Evolutionary conservation across 768 basidiomycete genomes (phyloP).

Genomic region (Pholiota conissans): DNA sequence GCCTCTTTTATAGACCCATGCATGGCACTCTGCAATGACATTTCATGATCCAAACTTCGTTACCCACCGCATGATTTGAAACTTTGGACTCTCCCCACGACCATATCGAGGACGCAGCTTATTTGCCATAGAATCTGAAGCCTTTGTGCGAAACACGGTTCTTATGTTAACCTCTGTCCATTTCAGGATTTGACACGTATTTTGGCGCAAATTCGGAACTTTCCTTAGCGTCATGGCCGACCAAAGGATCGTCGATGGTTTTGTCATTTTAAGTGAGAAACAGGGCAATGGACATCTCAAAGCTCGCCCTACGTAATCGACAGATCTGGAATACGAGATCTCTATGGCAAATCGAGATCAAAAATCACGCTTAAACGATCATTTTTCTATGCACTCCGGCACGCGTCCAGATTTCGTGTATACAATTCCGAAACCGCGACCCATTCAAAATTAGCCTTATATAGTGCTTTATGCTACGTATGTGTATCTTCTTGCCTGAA

Average conservation of each 20-base stretch:
- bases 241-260: constrained; percentile 10
- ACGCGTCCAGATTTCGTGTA: neutral
- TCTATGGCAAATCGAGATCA: constrained; percentile 16
- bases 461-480: neutral
- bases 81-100: constrained; percentile 15
- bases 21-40: constrained; percentile 8
- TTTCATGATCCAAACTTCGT: constrained; percentile 14
- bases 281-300: constrained; percentile 4
- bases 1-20: constrained; percentile 22
- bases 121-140: constrained; percentile 3
- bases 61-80: constrained; percentile 20
- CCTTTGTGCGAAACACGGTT: constrained; percentile 7
- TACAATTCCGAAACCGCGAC: neutral
- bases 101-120: constrained; percentile 4
- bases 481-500: neutral
- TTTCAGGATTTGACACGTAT: constrained; percentile 8
- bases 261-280: constrained; percentile 5
- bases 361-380: constrained; percentile 11
- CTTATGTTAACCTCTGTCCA: constrained; percentile 11
- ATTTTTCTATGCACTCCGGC: constrained; percentile 2
- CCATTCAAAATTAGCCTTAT: neutral
- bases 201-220: constrained; percentile 14
- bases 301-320: constrained; percentile 9
- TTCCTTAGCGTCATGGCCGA: constrained; percentile 9
- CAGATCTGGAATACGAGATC: constrained; percentile 6